phyloP scores from a whole-genome alignment of 2,329 filamentous ascomycete species.

The Ophiostoma fasciatum region DNA sequence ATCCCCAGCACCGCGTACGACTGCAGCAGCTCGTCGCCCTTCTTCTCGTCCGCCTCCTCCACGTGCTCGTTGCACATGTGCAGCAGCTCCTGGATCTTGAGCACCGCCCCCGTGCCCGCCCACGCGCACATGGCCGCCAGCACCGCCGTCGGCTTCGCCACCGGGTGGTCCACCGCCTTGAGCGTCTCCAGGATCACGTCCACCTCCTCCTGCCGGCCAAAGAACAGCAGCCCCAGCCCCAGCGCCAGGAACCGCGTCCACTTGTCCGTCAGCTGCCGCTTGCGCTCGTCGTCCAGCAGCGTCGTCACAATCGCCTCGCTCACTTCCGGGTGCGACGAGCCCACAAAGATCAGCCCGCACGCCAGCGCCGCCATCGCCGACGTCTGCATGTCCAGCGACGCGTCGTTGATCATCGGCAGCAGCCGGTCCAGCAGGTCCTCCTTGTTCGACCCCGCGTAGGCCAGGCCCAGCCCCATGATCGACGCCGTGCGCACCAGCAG shows the following conservation, averaged over 20 bases:
- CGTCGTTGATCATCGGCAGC: conserved; percentile 75
- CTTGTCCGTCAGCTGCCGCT: conserved; percentile 86
- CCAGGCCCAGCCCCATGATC: conserved; percentile 90
- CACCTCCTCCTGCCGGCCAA: conserved; percentile 95
- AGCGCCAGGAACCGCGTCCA: conserved; percentile 96
- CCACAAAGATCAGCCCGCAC: conserved; percentile 81
- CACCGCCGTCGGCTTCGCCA: conserved; percentile 90
- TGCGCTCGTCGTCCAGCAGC: conserved; percentile 83
- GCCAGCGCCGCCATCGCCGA: conserved; percentile 92
- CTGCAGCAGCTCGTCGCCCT: conserved; percentile 88
- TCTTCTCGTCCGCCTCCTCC: conserved; percentile 87
- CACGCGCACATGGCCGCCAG: conserved; percentile 94
- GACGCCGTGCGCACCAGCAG: conserved; percentile 65
- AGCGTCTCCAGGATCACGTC: conserved; percentile 93
- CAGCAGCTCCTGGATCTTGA: conserved; percentile 93
- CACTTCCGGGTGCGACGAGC: conserved; percentile 80
- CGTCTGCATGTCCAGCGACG: conserved; percentile 78
- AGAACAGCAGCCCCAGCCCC: conserved; percentile 84
- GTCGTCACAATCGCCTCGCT: conserved; percentile 87
- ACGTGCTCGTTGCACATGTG: conserved; percentile 98
- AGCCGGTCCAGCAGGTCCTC: conserved; percentile 75
- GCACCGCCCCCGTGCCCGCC: conserved; percentile 90
- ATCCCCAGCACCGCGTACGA: conserved; percentile 92
- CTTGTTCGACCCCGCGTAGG: conserved; percentile 89
- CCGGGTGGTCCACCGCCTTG: conserved; percentile 92